Evolutionary conservation across 257 asterid genomes (phyloP).

Genomic region (Sherardia arvensis): DNA sequence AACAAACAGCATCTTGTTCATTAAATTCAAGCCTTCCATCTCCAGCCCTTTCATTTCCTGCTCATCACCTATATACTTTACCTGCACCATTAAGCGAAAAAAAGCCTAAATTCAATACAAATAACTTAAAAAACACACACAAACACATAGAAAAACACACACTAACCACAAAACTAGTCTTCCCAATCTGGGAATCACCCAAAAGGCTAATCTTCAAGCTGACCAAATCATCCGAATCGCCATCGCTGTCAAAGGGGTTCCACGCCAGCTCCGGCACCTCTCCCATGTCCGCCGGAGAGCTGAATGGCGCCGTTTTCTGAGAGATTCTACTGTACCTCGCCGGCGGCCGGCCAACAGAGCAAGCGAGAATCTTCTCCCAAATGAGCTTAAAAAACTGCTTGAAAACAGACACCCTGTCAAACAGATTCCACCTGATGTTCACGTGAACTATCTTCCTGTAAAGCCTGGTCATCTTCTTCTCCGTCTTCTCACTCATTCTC

Average conservation of each 20-base stretch:
- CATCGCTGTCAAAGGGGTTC: conserved; percentile 23
- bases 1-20: conserved; percentile 59
- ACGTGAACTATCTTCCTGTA: conserved; percentile 54
- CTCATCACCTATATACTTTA: conserved; percentile 77
- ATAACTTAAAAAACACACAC: background rate
- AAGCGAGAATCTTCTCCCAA: conserved; percentile 55
- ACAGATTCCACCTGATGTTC: conserved; percentile 53
- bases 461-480: conserved; percentile 52
- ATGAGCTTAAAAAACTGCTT: conserved; percentile 42
- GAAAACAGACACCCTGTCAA: conserved; percentile 38
- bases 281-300: conserved; percentile 7
- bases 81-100: conserved; percentile 19
- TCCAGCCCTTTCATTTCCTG: conserved; percentile 54
- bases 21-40: conserved; percentile 68
- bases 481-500: conserved; percentile 33
- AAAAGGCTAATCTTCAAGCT: conserved; percentile 70
- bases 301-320: conserved; percentile 1
- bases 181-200: conserved; percentile 92
- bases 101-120: background rate
- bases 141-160: background rate
- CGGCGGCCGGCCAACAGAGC: conserved; percentile 45
- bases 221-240: conserved; percentile 84
- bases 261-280: background rate
- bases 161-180: conserved; percentile 75
- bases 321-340: conserved; percentile 43